Base-by-base conservation (phyloP, 495 filamentous ascomycete genomes). In the Tetracladium setigerum region DNA sequence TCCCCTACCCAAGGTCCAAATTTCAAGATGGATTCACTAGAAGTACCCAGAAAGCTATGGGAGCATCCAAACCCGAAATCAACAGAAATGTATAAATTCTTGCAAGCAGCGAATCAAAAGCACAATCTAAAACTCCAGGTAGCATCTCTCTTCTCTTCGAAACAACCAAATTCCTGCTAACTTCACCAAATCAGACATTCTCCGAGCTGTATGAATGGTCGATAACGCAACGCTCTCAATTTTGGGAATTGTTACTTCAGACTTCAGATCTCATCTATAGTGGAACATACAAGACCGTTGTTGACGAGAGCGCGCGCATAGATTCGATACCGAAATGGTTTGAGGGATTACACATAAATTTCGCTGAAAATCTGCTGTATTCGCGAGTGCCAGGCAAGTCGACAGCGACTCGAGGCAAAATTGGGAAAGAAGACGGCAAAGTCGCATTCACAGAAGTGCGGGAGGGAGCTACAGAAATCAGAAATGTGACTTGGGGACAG, bases 281-380 rank as follows among this genome's bases (percentile, higher is more conserved):
- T 33, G 85, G 84, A 35, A 53, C 61, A 1, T 80, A 79, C 56
- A 68, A 60, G 1, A 57, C 46, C 19, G 81, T 82, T n/a, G 75
- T 88, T 15, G 84, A 90, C 58, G 77, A 86, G 56, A 69, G 59
- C 27, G 71, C 71, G 14, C 75, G 78, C 30, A 85, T 91, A 54
- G 81, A 89, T 52, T 69, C 70, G 18, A 67, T 87, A 6, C 83
- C 84, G 4, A 60, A 66, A 30, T 87, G 82, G 83, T 84, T 84
- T 62, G 66, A 75, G n/a, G 79, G 81, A 39, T 69, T 82, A 30
- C 54, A 64, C 12, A 58, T 83, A 54, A 86, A 83, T 59, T 83
- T 70, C 54, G 72, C 79, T 34, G 82, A 86, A 62, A 84, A 84
- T 57, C 57, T 80, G 30, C 67, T 83, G 24, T 83, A 63, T 63